Base-by-base conservation (phyloP, 257 asterid genomes). In the Jacaranda mimosifolia region DNA sequence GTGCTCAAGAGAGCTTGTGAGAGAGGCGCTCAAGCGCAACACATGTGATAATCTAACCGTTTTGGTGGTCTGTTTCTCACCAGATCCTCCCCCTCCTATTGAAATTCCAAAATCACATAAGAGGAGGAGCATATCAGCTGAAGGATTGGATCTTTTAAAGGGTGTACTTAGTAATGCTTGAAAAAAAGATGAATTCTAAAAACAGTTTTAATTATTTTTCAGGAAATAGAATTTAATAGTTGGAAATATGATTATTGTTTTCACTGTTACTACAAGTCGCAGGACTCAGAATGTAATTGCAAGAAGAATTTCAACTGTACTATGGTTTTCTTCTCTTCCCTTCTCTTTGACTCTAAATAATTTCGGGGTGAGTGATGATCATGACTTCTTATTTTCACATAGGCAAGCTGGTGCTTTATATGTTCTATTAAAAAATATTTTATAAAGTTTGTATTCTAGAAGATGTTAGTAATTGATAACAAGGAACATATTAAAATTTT, bases 1-100 rank as follows among this genome's bases (percentile, higher is more conserved):
- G 79, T 94, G 97, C 83, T 92, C 94, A 1, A 74, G 65, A 4
- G 91, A 73, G 73, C 97, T 94, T 8, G 93, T 94, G 0, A 65
- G 81, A 35, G 90, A 87, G 69, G 91, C 91, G 3, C 80, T 87
- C 65, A 83, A 74, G 60, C 84, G 88, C 63, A 85, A 85, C 82
- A 77, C 88, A 13, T 87, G 89, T 4, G 87, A 87, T 70, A 81
- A 87, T 58, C 79, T 87, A 14, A 85, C 88, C 0, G 91, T 87
- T 4, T 69, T 87, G 39, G 88, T 87, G 6, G 78, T 87, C 10
- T 87, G 88, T 65, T 87, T 87, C 84, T 85, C 89, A 1, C 58
- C 74, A 0, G 78, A 83, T 9, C 91, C 89, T 6, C 91, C 91
- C 0, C 88, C 89, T 15, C 75, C 51, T 12, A 85, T 87, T 6